Evolutionary conservation across 2,329 filamentous ascomycete genomes (phyloP), one percentile per base, ranked within the genome.

Genomic region (Trichoderma atroviride): DNA sequence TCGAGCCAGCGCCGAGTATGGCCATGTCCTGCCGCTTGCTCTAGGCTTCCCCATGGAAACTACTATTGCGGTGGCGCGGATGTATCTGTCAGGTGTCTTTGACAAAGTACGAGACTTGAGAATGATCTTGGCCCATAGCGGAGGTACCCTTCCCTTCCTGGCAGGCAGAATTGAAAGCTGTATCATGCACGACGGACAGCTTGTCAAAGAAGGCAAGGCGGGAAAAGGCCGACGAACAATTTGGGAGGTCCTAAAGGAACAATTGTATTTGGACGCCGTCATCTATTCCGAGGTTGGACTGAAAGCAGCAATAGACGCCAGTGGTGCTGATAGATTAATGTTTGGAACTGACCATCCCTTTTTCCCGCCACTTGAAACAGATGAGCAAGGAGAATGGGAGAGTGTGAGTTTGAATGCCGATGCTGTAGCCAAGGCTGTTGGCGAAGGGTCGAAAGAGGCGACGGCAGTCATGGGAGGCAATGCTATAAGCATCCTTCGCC

Each of bases 31-130:
- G 2, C 92, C 94, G 0, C 83, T 97, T 0, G 92, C 93, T 0
- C 82, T 97, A 4, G 94, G 94, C 0, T 97, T 97, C 77, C 94
- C 94, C 0, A 87, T 97, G 73, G 94, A 97, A 81, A 97, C 94
- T 0, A 97, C 94, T 1, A 95, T 97, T 74, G 93, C 94, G 0
- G 90, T 97, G 2, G 89, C 92, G 4, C 85, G 94, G 58, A 96
- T 97, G 93, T 89, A 93, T 66, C 83, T 97, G n/a, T 87, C 91
- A 0, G 92, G 93, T 0, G 91, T 96, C 0, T 97, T 96, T 79
- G 93, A 97, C 78, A 84, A 87, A 11, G 91, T 93, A 56, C 87
- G 86, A 0, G 82, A 83, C 10, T 80, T 97, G 71, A 85, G 88
- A 27, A 89, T 97, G 76, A 83, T 97, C 66, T 83, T 97, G 5